Percentiles rank a stretch among this genome's conserved stretches.
Conservation (phyloP, 192 early-diverging fungal genomes). For the Coemansia sp. region DNA sequence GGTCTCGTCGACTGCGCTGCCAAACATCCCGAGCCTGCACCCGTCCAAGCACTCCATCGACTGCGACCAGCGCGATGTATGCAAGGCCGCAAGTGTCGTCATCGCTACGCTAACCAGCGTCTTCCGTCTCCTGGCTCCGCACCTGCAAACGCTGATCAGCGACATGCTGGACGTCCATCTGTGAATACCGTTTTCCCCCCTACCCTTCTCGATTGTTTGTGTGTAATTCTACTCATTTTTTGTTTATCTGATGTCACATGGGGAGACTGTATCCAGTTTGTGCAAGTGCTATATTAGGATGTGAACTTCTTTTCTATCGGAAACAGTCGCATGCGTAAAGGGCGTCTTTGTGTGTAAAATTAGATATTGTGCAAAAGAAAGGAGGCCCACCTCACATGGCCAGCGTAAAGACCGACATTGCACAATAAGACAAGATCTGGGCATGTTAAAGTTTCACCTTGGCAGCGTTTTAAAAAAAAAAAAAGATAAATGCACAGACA, state of each 20-base stretch:
- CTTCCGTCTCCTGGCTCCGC: slow-evolving; percentile 53
- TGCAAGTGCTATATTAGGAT: too few species aligned
- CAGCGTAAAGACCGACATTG: background rate
- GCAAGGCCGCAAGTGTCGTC: slow-evolving; percentile 57
- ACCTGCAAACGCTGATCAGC: slow-evolving; percentile 21
- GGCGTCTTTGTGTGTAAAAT: too few species aligned
- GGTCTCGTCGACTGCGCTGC: slow-evolving; percentile 33
- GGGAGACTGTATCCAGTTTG: too few species aligned
- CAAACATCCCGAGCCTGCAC: slow-evolving; percentile 15
- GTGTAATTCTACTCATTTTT: background rate
- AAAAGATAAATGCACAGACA: too few species aligned
- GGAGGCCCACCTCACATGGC: too few species aligned
- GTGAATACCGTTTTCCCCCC: slow-evolving; percentile 1
- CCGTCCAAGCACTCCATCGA: slow-evolving; percentile 31
- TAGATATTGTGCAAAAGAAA: too few species aligned
- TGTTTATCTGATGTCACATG: too few species aligned
- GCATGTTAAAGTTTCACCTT: too few species aligned
- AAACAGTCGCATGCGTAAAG: too few species aligned
- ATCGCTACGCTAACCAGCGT: slow-evolving; percentile 63
- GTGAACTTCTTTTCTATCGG: too few species aligned
- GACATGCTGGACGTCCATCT: slow-evolving; percentile 28
- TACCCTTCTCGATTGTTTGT: background rate
- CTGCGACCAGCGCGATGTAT: slow-evolving; percentile 59
- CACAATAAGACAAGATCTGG: background rate
- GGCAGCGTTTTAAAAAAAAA: too few species aligned